phyloP scores from a whole-genome alignment of 1,139 yeast species.

The Protomyces lactucae-debilis region DNA sequence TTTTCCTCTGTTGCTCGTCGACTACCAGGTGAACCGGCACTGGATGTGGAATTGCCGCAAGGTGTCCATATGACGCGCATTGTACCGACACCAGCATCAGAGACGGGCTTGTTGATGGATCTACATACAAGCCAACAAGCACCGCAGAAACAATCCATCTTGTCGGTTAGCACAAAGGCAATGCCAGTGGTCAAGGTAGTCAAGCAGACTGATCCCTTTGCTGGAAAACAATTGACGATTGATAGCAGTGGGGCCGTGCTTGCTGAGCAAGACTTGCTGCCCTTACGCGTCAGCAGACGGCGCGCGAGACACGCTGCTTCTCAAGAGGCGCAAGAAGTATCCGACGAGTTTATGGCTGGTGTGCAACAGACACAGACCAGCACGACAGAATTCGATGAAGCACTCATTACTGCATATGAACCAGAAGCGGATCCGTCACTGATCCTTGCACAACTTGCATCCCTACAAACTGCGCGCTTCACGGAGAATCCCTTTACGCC shows the following conservation, averaged over 20 bases:
- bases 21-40: background rate
- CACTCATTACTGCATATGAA: background rate
- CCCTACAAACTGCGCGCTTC: background rate
- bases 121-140: background rate
- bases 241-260: background rate
- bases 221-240: background rate
- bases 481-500: background rate
- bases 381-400: background rate
- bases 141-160: background rate
- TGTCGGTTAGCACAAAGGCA: background rate
- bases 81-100: background rate
- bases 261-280: background rate
- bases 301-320: background rate
- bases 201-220: background rate
- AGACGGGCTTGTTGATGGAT: background rate
- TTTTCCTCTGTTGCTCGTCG: background rate
- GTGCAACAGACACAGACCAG: background rate
- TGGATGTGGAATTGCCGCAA: background rate
- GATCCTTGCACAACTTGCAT: background rate
- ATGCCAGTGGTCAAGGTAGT: background rate
- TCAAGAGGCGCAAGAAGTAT: background rate
- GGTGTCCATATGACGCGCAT: background rate
- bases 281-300: background rate
- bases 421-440: background rate
- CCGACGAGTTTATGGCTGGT: background rate